These are phyloP conservation scores for Usnea hakonensis DNA, from an alignment of 495 filamentous ascomycete genomes.

Conservation along the genomic window DNA sequence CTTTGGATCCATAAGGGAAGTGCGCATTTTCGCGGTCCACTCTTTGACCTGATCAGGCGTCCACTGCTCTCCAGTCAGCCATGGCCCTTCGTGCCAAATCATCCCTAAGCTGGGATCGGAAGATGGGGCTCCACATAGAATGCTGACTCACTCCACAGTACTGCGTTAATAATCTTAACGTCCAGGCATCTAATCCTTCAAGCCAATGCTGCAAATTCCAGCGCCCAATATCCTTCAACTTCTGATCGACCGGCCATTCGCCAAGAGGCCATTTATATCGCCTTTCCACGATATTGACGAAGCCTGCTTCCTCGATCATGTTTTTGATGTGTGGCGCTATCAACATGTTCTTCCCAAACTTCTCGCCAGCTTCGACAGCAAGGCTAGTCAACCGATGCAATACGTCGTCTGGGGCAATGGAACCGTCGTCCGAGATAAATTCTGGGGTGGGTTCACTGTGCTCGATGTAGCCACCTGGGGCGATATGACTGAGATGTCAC, in stretches of 20 bases:
- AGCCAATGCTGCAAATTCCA: slow-evolving; percentile 54
- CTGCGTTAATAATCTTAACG: slow-evolving; percentile 52
- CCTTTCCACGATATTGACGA: slow-evolving; percentile 49
- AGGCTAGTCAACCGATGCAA: slow-evolving; percentile 43
- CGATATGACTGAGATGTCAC: slow-evolving; percentile 33
- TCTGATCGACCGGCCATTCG: slow-evolving; percentile 56
- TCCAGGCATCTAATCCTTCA: slow-evolving; percentile 50
- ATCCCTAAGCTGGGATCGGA: not conserved
- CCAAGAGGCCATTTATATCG: slow-evolving; percentile 59
- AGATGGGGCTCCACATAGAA: not conserved
- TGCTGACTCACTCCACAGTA: slow-evolving; percentile 35
- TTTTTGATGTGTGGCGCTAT: slow-evolving; percentile 36
- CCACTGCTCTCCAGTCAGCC: slow-evolving; percentile 26
- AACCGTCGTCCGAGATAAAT: slow-evolving; percentile 43
- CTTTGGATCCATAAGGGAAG: slow-evolving; percentile 22
- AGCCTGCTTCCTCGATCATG: slow-evolving; percentile 43
- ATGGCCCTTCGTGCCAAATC: not conserved
- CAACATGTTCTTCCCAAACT: slow-evolving; percentile 41
- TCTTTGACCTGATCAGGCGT: slow-evolving; percentile 21
- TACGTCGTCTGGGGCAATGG: slow-evolving; percentile 42
- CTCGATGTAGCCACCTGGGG: slow-evolving; percentile 61
- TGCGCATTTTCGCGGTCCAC: slow-evolving; percentile 20
- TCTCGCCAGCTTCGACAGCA: slow-evolving; percentile 45
- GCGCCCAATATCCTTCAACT: slow-evolving; percentile 55
- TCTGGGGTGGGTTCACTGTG: slow-evolving; percentile 47